Conservation (phyloP, 768 basidiomycete genomes). For the Pseudohyphozyma bogoriensis region DNA sequence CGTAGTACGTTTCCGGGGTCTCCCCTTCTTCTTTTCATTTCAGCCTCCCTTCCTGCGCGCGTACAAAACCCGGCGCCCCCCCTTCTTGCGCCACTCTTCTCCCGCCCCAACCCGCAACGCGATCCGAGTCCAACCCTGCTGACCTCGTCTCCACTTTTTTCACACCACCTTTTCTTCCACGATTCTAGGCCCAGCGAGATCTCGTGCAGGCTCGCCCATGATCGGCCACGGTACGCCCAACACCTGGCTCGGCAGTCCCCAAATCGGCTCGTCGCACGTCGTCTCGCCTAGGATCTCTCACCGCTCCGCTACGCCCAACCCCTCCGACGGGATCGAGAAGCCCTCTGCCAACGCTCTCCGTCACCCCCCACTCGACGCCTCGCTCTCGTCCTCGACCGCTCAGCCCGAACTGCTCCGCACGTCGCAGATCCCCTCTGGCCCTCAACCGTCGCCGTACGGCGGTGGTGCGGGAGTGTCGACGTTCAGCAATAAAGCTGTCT, state of each 20-base stretch:
- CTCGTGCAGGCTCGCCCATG: not conserved
- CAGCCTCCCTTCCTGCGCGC: too few species aligned
- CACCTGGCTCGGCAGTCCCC: too few species aligned
- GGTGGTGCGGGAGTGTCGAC: constrained; percentile 2
- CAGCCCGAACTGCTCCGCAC: constrained; percentile 26
- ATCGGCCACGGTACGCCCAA: not conserved
- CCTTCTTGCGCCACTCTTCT: too few species aligned
- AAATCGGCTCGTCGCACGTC: not conserved
- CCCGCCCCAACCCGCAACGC: too few species aligned
- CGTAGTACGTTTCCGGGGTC: constrained; percentile 5
- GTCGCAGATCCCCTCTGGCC: constrained; percentile 15
- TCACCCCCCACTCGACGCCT: not conserved
- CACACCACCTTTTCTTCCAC: not conserved
- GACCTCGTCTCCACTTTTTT: not conserved
- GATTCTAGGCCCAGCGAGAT: not conserved
- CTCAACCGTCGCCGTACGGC: not conserved
- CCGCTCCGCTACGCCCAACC: not conserved
- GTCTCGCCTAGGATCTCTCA: not conserved
- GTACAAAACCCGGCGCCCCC: too few species aligned
- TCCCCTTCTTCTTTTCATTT: not conserved
- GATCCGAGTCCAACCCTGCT: too few species aligned
- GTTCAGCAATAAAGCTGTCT: constrained; percentile 24
- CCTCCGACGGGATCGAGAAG: not conserved
- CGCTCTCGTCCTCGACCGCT: not conserved
- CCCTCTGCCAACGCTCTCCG: not conserved